phyloP scores from a whole-genome alignment of 2,329 filamentous ascomycete species.

The Pyrenochaeta sp. region DNA sequence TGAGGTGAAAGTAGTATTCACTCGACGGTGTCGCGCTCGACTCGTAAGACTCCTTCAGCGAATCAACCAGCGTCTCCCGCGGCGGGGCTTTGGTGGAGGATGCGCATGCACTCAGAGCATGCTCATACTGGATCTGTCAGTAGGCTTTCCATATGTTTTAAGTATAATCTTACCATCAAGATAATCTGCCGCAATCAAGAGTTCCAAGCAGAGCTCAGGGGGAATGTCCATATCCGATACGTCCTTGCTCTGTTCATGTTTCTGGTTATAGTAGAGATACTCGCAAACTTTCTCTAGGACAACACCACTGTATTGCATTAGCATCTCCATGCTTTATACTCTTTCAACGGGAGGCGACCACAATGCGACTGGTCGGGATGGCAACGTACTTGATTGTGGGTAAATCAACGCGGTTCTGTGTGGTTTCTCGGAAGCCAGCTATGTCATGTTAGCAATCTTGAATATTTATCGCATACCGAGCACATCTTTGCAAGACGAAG shows the following conservation, averaged over 20 bases:
- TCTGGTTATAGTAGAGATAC: conserved; percentile 85
- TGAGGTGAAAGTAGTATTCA: too few species aligned
- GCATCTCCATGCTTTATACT: background rate
- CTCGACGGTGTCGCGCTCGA: too few species aligned
- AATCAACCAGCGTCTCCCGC: too few species aligned
- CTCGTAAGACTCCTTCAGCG: too few species aligned
- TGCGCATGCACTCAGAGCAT: too few species aligned
- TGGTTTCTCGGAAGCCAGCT: conserved; percentile 72
- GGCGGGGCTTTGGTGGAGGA: too few species aligned
- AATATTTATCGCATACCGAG: too few species aligned
- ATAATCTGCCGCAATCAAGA: conserved; percentile 80
- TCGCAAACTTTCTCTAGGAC: conserved; percentile 83
- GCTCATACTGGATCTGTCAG: conserved; percentile 7
- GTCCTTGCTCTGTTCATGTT: conserved; percentile 72
- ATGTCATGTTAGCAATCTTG: conserved; percentile 10
- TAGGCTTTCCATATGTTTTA: background rate
- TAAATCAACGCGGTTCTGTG: conserved; percentile 70
- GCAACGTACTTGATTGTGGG: conserved; percentile 73
- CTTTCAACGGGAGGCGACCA: too few species aligned
- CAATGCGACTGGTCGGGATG: background rate
- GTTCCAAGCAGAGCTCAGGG: conserved; percentile 77
- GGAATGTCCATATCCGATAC: conserved; percentile 84
- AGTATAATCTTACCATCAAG: conserved; percentile 54
- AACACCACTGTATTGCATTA: conserved; percentile 62
- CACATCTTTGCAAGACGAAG: too few species aligned